These are phyloP conservation scores for Haematococcus sp. DNA, from an alignment of 139 green algal species.

Conservation along the genomic window DNA sequence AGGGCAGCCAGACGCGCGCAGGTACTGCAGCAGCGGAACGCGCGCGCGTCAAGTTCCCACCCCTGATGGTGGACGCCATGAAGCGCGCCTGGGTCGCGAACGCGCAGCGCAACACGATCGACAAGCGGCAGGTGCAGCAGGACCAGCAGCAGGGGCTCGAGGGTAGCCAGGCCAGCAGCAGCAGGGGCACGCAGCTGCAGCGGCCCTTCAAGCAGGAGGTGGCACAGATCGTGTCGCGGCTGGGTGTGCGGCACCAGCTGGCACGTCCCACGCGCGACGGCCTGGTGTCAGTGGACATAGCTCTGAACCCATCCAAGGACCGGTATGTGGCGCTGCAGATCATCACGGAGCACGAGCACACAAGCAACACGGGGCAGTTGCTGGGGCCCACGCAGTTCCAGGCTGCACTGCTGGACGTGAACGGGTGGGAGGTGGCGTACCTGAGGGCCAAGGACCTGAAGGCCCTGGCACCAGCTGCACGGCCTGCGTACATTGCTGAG, in stretches of 20 bases:
- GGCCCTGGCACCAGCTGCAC: background rate
- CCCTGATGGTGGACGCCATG: slow-evolving; percentile 23
- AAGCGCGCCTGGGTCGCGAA: slow-evolving; percentile 21
- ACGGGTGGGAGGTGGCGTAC: slow-evolving; percentile 30
- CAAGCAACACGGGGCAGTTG: slow-evolving; percentile 28
- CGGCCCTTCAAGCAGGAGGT: too few relatives aligned
- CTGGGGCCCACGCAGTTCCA: slow-evolving; percentile 13
- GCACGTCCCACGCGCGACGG: slow-evolving; percentile 18
- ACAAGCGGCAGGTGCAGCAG: background rate
- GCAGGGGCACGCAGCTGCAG: too few relatives aligned
- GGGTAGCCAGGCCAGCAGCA: too few relatives aligned
- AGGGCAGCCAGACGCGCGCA: background rate
- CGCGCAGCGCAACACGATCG: background rate
- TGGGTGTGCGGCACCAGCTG: slow-evolving; percentile 4
- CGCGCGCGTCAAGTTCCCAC: slow-evolving; percentile 8
- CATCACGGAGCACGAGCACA: slow-evolving; percentile 8
- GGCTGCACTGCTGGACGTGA: slow-evolving; percentile 27
- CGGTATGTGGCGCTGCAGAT: slow-evolving; percentile 24
- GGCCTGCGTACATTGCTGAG: slow-evolving; percentile 6
- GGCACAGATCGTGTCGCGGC: background rate
- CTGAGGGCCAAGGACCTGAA: slow-evolving; percentile 4
- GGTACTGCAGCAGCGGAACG: background rate
- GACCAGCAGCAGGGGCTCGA: background rate
- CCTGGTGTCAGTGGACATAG: slow-evolving; percentile 25
- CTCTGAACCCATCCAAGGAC: slow-evolving; percentile 11